A percentile compares a stretch with the other conserved stretches of the same genome.
These are phyloP conservation scores for Eragrostis tef DNA, from an alignment of 202 grass and related monocot genomes.

Conservation along the genomic window DNA sequence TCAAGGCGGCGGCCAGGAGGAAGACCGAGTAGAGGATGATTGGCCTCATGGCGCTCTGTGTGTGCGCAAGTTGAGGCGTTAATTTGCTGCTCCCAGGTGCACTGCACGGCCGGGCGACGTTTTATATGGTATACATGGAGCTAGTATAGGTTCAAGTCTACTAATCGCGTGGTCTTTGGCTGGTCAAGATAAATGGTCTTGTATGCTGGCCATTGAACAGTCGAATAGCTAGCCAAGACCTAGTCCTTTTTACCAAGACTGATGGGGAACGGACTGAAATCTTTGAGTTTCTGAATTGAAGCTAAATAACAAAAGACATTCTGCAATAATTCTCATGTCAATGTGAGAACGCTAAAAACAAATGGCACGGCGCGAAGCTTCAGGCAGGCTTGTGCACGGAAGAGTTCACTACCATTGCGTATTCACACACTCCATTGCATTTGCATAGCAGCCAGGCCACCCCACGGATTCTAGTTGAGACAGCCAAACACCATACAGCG, in stretches of 20 bases:
- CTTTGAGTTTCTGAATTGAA: background rate
- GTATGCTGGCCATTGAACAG: background rate
- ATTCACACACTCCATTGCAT: background rate
- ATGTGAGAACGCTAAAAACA: background rate
- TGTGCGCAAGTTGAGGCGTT: background rate
- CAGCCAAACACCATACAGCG: background rate
- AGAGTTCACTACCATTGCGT: background rate
- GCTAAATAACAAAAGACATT: background rate
- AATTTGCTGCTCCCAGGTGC: slow-evolving; percentile 28
- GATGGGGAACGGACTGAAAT: background rate
- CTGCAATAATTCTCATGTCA: background rate
- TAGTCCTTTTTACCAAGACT: background rate
- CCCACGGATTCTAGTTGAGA: background rate
- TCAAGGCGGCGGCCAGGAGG: background rate
- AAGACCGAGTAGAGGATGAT: background rate
- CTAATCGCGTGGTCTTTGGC: background rate
- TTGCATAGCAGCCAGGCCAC: slow-evolving; percentile 15
- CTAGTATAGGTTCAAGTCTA: background rate
- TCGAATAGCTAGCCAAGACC: background rate
- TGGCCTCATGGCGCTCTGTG: background rate
- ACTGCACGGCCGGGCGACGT: background rate
- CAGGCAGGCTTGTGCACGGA: background rate
- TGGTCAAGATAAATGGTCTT: slow-evolving; percentile 1
- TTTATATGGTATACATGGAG: background rate
- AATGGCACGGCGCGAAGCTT: background rate